A percentile compares a stretch with the other conserved stretches of the same genome.
Evolutionary conservation across 805 yeast species (phyloP).

Genomic region (Schwanniomyces sp.): DNA sequence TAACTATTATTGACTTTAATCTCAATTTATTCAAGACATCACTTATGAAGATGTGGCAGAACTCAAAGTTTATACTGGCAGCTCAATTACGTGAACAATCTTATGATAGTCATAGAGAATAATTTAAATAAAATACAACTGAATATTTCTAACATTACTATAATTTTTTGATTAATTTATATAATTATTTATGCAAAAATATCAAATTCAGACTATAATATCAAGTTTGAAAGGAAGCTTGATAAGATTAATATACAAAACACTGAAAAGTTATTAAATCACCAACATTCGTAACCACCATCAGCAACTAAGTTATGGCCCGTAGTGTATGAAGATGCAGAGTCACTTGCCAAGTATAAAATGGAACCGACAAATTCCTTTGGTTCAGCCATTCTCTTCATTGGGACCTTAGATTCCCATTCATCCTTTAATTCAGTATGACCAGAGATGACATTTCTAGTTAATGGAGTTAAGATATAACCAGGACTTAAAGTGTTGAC

Average conservation of each 20-base stretch:
- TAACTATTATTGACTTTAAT: conserved; percentile 83
- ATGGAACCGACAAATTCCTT: conserved; percentile 78
- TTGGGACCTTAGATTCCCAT: conserved; percentile 73
- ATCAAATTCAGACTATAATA: not conserved
- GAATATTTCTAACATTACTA: not conserved
- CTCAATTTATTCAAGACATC: conserved; percentile 78
- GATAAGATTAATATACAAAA: not conserved
- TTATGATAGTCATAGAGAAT: not conserved
- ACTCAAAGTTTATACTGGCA: conserved; percentile 23
- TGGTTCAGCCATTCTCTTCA: conserved; percentile 84
- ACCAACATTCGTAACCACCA: conserved; percentile 88
- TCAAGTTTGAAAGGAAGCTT: not conserved
- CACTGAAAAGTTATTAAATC: conserved; percentile 8
- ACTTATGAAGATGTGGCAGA: conserved; percentile 69
- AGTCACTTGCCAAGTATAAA: conserved; percentile 66
- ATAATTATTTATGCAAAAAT: not conserved
- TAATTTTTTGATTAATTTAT: not conserved
- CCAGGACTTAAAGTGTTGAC: conserved; percentile 81
- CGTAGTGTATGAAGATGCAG: conserved; percentile 77
- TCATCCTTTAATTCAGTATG: conserved; percentile 61
- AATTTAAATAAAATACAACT: not conserved
- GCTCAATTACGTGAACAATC: not conserved
- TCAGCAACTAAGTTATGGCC: conserved; percentile 83
- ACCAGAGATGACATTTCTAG: conserved; percentile 66
- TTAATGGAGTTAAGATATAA: conserved; percentile 76